Conservation (phyloP, 2,329 filamentous ascomycete genomes). For the Verruconis gallopava region DNA sequence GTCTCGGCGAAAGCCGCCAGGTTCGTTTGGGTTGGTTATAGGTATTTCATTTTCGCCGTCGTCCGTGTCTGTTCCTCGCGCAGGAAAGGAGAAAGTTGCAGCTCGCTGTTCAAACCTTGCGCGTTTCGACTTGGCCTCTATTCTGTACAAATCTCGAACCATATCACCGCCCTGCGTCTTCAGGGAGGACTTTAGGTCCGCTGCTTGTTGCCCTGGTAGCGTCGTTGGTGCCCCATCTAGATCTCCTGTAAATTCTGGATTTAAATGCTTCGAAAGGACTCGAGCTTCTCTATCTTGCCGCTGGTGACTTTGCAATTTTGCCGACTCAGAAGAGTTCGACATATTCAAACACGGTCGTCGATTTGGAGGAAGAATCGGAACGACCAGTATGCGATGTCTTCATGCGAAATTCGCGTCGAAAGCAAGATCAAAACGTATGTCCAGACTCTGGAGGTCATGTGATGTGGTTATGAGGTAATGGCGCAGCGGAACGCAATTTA, state of each 20-base stretch:
- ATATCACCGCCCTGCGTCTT: conserved; percentile 65
- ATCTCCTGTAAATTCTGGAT: neutral
- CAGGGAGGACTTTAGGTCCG: conserved; percentile 47
- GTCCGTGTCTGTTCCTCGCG: conserved; percentile 11
- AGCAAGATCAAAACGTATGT: too few relatives aligned
- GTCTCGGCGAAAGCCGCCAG: conserved; percentile 42
- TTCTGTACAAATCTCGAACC: conserved; percentile 64
- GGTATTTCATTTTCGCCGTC: conserved; percentile 25
- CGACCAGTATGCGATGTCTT: too few relatives aligned
- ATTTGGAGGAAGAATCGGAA: too few relatives aligned
- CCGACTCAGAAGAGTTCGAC: too few relatives aligned
- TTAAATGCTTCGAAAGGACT: neutral
- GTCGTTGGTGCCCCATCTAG: neutral
- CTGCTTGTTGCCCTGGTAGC: neutral
- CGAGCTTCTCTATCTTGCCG: neutral
- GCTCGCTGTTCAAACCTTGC: conserved; percentile 40
- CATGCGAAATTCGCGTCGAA: too few relatives aligned
- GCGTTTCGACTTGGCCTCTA: conserved; percentile 44
- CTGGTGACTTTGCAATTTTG: too few relatives aligned
- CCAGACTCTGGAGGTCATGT: too few relatives aligned
- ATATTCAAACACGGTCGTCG: too few relatives aligned
- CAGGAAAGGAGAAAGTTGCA: conserved; percentile 52
- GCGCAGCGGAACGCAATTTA: too few relatives aligned
- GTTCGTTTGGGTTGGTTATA: conserved; percentile 32
- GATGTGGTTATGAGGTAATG: neutral